Base-by-base conservation (phyloP, 129 eudicot species). In the Gnaphalium uliginosum region DNA sequence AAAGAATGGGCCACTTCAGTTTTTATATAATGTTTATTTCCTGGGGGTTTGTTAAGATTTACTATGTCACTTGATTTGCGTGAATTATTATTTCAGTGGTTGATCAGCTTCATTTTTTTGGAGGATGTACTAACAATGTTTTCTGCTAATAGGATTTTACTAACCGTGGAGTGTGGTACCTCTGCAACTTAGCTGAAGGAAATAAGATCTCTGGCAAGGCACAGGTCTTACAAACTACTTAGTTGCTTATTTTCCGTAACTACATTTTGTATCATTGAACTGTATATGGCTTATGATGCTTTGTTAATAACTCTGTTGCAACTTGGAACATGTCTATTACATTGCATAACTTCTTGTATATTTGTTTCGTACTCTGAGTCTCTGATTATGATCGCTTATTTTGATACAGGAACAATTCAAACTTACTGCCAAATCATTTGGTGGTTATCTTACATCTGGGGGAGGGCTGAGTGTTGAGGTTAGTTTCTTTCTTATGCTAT, bases 111-210 rank as follows among this genome's bases (percentile, higher is more conserved):
- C 6, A 8, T 43, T 32, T 4, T 26, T 53, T 9, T 21, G 53
- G 50, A 25, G 35, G 71, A 71, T 78, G 39, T 63, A 75, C 81
- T 84, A 50, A 79, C 26, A 11, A 4, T 32, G 64, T 67, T 29
- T 41, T 22, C 48, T 64, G 29, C 68, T 54, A 41, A 78, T 86
- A 88, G 92, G 85, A 80, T 76, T 74, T 85, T 62, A 80, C 89
- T 21, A 86, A 85, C 83, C 75, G 68, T 75, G 92, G 92, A 66
- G 87, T 88, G 64, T 76, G 81, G 68, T 88, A 81, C 70, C 85
- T 88, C 66, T 79, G 83, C 78, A 73, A 85, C 75, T 77, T 80
- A 76, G 87, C 77, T 83, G 84, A 85, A 43, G 89, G 92, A 68
- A 83, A 66, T 39, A 72, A 76, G 68, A 48, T 67, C n/a, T 69